These are phyloP conservation scores for Sporobolomyces phaffii DNA, from an alignment of 768 basidiomycete genomes.

Conservation along the genomic window DNA sequence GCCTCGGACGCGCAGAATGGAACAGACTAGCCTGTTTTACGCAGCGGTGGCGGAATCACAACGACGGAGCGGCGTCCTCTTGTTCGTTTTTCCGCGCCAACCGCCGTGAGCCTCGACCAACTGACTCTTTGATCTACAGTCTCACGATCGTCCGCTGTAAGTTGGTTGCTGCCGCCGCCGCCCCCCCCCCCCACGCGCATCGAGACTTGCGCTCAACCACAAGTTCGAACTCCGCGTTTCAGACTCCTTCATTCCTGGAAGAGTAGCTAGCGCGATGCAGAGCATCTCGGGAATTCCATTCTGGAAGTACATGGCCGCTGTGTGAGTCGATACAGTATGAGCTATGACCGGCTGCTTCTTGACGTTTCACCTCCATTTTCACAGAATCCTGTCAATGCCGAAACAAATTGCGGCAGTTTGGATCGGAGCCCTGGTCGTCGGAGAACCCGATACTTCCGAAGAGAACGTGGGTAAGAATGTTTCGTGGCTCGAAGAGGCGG, in stretches of 20 bases:
- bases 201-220: not conserved
- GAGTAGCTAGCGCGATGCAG: not conserved
- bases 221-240: not conserved
- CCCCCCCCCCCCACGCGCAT: not conserved
- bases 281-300: not conserved
- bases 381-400: not conserved
- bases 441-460: not conserved
- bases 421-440: not conserved
- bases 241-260: constrained; percentile 4
- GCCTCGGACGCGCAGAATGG: not conserved
- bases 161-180: not conserved
- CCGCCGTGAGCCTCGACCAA: not conserved
- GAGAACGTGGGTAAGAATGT: too few species aligned
- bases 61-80: not conserved
- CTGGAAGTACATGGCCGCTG: not conserved
- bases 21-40: not conserved
- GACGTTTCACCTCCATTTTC: not conserved
- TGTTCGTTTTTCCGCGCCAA: not conserved
- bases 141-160: not conserved
- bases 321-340: constrained; percentile 2
- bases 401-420: not conserved
- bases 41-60: not conserved
- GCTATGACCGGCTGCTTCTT: not conserved
- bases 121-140: not conserved
- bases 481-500: too few species aligned